Base-by-base conservation (phyloP, 768 basidiomycete species). In the Psilocybe sp. region DNA sequence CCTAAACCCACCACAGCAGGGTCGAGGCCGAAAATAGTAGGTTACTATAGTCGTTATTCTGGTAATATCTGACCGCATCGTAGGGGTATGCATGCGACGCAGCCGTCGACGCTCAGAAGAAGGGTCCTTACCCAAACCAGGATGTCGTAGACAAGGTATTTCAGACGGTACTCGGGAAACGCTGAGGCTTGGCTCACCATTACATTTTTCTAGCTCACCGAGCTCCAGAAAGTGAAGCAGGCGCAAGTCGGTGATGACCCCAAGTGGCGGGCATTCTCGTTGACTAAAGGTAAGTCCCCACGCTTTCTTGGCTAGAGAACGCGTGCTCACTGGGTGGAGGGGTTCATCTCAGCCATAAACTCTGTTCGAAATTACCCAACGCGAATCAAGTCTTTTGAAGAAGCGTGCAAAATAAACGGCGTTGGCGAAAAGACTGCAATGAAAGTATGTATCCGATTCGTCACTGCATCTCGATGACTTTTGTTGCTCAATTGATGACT, bases 401-500 rank as follows among this genome's bases (percentile, higher is more conserved):
- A 92, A 59, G 90, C 89, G 5, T 69, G 70, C 4, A 63, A 68
- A 5, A 77, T 93, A 38, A 65, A 61, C 5, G 84, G 85, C 2
- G 75, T 92, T 14, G 91, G 87, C 0, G 74, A 80, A 31, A 92
- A 87, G 66, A 92, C 90, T 0, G 89, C 87, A 4, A 60, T 70
- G 20, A 92, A 93, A 77, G 91, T 66, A 13, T 14, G 20, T 20
- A 34, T 37, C 11, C 14, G 15, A 3, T n/a, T 18, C 36, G n/a
- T 28, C 34, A 47, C 44, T 12, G 45, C 11, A 19, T 20, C 3
- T 35, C 5, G n/a, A 38, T 5, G 32, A 14, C 9, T 41, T 23
- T 16, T 40, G 12, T 35, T 28, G 15, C 28, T 31, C n/a, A 28
- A 34, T 19, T 41, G n/a, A 32, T 13, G 54, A n/a, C 20, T 37